Base-by-base conservation (phyloP, 805 yeast species). In the Metschnikowia colocasiae region DNA sequence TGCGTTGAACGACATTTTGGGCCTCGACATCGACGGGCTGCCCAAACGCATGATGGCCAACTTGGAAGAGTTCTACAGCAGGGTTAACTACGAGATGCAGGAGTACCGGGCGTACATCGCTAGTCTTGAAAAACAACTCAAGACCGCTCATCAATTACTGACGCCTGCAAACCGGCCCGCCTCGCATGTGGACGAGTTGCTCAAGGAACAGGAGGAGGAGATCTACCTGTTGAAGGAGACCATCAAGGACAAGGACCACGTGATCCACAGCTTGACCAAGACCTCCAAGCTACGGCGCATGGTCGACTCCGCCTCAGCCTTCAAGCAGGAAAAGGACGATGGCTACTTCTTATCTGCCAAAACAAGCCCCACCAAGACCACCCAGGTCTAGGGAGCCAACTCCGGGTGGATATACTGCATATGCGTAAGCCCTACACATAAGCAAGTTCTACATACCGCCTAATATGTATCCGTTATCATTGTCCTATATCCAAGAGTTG, bases 211-310 rank as follows among this genome's bases (percentile, higher is more conserved):
- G 54, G 83, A 79, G 87, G 64, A 82, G 40, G 92, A 86, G 57
- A 79, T 90, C 12, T 56, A 66, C 40, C 88, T 82, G 43, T 69
- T 91, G 54, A 76, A 77, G 56, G 83, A 80, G 42, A 73, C 78
- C 37, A 58, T 87, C 32, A 75, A 77, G 39, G 87, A 85, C 52
- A 90, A 89, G 62, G 95, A 89, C 55, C 81, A 82, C 39, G 83
- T 90, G 53, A 86, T 90, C 48, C 80, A 78, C 50, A 89, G 92
- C 1, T 68, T 89, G 47, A 80, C 83, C 30, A 80, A 85, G 39
- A 79, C 87, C 2, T 75, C 80, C 30, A 75, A 82, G 56, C 74
- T 85, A 29, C 74, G 91, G 29, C 59, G 74, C 43, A 53, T 72
- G 27, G 74, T 71, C 8, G 76, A 70, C 34, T 62, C 71, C 12